Conservation (phyloP, 306 rosid genomes). For the Cucumis sativus region Cucumber_9930_V3 NC_026661.2:13276001-13276500, state of each 20-base stretch:
- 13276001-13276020: slow-evolving; percentile 63
- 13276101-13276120: slow-evolving; percentile 60
- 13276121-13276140: slow-evolving; percentile 56
- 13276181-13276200: slow-evolving; percentile 83
- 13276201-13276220: slow-evolving; percentile 52
- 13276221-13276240: slow-evolving; percentile 66
- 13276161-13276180: slow-evolving; percentile 51
- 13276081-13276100: slow-evolving; percentile 54
- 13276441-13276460: slow-evolving; percentile 64
- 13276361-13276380: slow-evolving; percentile 67
- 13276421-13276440: slow-evolving; percentile 74
- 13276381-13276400: slow-evolving; percentile 51
- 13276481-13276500: neutral
- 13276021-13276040: slow-evolving; percentile 65
- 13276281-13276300: slow-evolving; percentile 89
- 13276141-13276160: slow-evolving; percentile 59
- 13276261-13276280: slow-evolving; percentile 82
- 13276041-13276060: slow-evolving; percentile 59
- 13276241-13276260: slow-evolving; percentile 94
- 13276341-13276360: slow-evolving; percentile 70
- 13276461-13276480: neutral
- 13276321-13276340: slow-evolving; percentile 97
- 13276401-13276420: slow-evolving; percentile 69
- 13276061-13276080: slow-evolving; percentile 76
- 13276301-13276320: slow-evolving; percentile 93